These are phyloP conservation scores for Cymbopogon citratus DNA, from an alignment of 176 grass and related monocot species.

Conservation along the genomic window DNA sequence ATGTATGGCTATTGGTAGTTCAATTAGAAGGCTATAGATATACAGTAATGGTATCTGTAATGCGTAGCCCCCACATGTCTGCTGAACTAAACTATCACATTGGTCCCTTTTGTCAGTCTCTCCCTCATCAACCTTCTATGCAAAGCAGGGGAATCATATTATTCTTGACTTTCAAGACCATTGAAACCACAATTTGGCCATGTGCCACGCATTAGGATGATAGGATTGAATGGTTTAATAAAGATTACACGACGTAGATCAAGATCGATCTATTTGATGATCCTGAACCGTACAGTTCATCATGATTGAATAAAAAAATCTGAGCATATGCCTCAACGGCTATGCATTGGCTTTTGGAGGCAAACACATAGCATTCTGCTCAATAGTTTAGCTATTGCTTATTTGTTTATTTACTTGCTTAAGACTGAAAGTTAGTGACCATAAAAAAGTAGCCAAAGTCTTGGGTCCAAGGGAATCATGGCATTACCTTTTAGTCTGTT, in stretches of 20 bases:
- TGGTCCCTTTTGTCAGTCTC: neutral
- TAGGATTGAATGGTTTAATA: neutral
- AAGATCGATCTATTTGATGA: slow-evolving; percentile 25
- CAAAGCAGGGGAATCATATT: neutral
- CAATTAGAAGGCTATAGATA: neutral
- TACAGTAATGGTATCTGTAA: neutral
- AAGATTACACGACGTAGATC: neutral
- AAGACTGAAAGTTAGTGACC: neutral
- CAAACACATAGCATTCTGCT: slow-evolving; percentile 15
- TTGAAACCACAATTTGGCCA: slow-evolving; percentile 9
- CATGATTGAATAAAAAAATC: slow-evolving; percentile 9
- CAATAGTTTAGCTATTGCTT: neutral
- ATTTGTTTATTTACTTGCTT: neutral
- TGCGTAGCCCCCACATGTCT: neutral
- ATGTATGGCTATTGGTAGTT: neutral
- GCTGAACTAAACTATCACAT: neutral
- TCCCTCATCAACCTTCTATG: neutral
- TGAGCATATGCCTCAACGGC: neutral
- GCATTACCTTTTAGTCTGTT: neutral
- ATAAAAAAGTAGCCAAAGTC: slow-evolving; percentile 6
- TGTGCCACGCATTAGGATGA: slow-evolving; percentile 4
- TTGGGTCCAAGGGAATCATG: neutral
- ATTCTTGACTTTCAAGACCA: neutral
- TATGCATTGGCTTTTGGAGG: slow-evolving; percentile 36
- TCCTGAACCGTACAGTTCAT: neutral